Percentiles rank a stretch among this genome's conserved stretches.
phyloP scores from a whole-genome alignment of 2,329 filamentous ascomycete genomes.

The Monosporascus ibericus region DNA sequence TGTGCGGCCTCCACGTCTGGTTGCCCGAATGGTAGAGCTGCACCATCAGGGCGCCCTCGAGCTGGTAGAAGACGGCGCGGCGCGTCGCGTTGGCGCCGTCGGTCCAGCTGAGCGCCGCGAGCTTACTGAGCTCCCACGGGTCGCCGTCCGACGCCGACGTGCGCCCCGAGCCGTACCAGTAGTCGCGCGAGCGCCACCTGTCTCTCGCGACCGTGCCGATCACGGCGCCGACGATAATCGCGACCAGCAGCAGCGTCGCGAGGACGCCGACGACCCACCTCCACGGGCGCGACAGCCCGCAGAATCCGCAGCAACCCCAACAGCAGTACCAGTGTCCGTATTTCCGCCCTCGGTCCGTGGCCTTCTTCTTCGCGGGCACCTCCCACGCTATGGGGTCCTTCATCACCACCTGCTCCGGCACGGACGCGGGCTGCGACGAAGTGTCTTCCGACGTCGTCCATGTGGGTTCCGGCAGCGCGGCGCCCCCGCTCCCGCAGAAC shows the following conservation, averaged over 20 bases:
- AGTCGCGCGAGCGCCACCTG: accelerated
- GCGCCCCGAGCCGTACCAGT: too few species aligned
- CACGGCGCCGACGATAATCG: not conserved
- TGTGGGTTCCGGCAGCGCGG: not conserved
- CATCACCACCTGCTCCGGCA: not conserved
- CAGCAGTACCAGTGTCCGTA: not conserved
- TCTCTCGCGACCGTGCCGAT: too few species aligned
- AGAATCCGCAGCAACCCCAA: not conserved
- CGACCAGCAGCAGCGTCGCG: not conserved
- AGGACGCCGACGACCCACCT: not conserved
- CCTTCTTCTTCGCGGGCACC: too few species aligned
- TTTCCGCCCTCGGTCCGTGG: not conserved
- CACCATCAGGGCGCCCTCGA: not conserved
- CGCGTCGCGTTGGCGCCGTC: not conserved
- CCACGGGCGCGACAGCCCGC: not conserved
- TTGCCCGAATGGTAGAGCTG: not conserved
- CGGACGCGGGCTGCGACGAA: not conserved
- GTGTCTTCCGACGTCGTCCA: not conserved
- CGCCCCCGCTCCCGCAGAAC: not conserved
- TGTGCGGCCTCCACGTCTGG: not conserved
- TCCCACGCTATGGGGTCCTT: not conserved
- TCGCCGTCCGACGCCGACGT: not conserved
- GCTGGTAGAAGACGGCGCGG: not conserved
- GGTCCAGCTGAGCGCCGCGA: not conserved
- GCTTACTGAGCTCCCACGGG: not conserved